These are phyloP conservation scores for Biscogniauxia mediterranea DNA, from an alignment of 2,329 filamentous ascomycete genomes.

Conservation along the genomic window DNA sequence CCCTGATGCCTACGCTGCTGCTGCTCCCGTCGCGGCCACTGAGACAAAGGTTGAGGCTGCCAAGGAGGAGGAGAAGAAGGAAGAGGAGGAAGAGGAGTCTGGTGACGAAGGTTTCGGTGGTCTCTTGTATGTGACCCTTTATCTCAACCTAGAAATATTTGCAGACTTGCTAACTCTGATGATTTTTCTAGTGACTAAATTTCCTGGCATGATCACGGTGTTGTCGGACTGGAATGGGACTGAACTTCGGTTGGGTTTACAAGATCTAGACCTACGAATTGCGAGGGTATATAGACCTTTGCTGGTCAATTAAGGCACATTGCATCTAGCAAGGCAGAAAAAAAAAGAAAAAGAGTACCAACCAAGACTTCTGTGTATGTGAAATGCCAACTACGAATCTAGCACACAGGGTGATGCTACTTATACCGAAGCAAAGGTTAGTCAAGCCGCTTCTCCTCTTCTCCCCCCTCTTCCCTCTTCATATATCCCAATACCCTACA, in stretches of 20 bases:
- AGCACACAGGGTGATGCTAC: conserved; percentile 1
- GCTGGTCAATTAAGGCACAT: conserved; percentile 42
- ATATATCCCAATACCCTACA: conserved; percentile 4
- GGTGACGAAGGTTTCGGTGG: conserved; percentile 73
- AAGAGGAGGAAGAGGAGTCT: conserved; percentile 68
- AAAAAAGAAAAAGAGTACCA: conserved; percentile 4
- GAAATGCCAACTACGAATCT: conserved; percentile 22
- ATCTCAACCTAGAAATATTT: neutral
- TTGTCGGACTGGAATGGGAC: conserved; percentile 39
- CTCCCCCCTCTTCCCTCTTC: conserved; percentile 8
- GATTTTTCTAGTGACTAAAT: conserved; percentile 49
- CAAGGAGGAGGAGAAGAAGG: conserved; percentile 61
- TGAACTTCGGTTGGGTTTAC: conserved; percentile 45
- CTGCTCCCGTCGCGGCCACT: conserved; percentile 67
- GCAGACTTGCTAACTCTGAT: conserved; percentile 37
- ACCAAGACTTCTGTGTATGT: conserved; percentile 14
- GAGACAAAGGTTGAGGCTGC: conserved; percentile 47
- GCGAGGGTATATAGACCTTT: conserved; percentile 47
- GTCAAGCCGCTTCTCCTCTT: conserved; percentile 31
- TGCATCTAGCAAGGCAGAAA: conserved; percentile 25
- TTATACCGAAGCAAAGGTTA: conserved; percentile 40
- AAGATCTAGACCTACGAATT: conserved; percentile 30
- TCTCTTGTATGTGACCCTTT: conserved; percentile 61
- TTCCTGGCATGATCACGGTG: conserved; percentile 37
- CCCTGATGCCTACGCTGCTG: conserved; percentile 89